Base-by-base conservation (phyloP, 352 stramenopile species). In the Phytophthora uliginosa region DNA sequence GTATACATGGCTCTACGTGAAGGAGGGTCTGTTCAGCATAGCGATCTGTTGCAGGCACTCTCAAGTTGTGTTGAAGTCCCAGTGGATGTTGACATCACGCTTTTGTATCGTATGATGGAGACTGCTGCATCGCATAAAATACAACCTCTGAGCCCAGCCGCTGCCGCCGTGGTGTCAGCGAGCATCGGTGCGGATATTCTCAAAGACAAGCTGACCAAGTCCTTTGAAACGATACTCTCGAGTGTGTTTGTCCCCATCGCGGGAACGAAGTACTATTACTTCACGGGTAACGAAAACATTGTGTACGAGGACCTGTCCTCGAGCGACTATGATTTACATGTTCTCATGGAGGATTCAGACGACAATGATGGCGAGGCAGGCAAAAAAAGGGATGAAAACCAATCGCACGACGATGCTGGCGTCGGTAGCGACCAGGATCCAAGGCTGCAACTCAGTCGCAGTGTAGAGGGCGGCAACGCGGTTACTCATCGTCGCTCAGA, bases 71-170 rank as follows among this genome's bases (percentile, higher is more conserved):
- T 95, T 28, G 86, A 96, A 75, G 78, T 97, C 9, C 88, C 91
- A 12, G 71, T 96, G 47, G 91, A 97, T 77, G 63, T 97, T 47
- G 91, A 97, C 61, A 94, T 97, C 36, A 96, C 91, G 45, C 57
- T 95, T n/a, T 66, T 97, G 28, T 93, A 95, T 75, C 83, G 84
- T 15, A 95, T 96, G 84, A 85, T 95, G 63, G 85, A 94, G 67
- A 79, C 64, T 63, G 65, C 68, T 26, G 66, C 76, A 28, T 65
- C 76, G 17, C 61, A 78, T 22, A 80, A 71, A 56, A 63, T 73
- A 42, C 51, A 57, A 4, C 68, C 73, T 22, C 63, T 83, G 1
- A 80, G 76, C 42, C 73, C 76, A 28, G 73, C 72, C 53, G 64
- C 76, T 22, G 75, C 75, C 52, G 76, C 75, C 60, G 68, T 85